Conservation (phyloP, 768 basidiomycete genomes). For the Hygrophorus russula region DNA sequence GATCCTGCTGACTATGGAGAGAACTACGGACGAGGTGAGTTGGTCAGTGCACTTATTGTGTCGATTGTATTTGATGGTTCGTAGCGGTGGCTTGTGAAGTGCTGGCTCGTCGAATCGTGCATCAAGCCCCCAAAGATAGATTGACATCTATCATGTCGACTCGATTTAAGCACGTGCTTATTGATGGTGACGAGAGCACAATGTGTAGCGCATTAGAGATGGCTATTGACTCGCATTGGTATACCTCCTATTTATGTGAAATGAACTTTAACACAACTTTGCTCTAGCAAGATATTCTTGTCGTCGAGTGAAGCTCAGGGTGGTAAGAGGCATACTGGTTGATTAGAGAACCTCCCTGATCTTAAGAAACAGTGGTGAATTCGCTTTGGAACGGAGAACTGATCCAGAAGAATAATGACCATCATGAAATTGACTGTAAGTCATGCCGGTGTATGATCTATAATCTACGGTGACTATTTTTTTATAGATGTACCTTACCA, state of each 20-base stretch:
- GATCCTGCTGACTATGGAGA: slow-evolving; percentile 84
- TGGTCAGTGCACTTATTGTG: slow-evolving; percentile 2
- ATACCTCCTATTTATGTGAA: slow-evolving; percentile 5
- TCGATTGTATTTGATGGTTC: not conserved
- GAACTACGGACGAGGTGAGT: slow-evolving; percentile 65
- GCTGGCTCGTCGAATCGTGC: slow-evolving; percentile 70
- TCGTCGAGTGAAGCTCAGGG: slow-evolving; percentile 81
- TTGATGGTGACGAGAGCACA: slow-evolving; percentile 68
- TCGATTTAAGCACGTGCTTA: slow-evolving; percentile 58
- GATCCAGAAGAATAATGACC: slow-evolving; percentile 64
- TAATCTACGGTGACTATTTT: not conserved
- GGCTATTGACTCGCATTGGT: slow-evolving; percentile 93
- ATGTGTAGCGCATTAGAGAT: slow-evolving; percentile 72
- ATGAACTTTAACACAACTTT: not conserved
- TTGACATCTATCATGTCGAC: slow-evolving; percentile 66
- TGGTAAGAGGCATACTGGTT: slow-evolving; percentile 27
- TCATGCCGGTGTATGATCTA: not conserved
- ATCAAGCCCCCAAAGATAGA: slow-evolving; percentile 50
- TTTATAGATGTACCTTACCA: slow-evolving; percentile 58
- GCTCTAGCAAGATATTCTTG: slow-evolving; percentile 61
- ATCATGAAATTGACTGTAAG: slow-evolving; percentile 73
- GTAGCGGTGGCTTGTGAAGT: slow-evolving; percentile 77
- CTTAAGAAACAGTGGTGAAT: slow-evolving; percentile 47
- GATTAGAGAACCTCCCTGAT: not conserved
- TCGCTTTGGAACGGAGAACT: slow-evolving; percentile 76